A percentile compares a stretch with the other conserved stretches of the same genome.
These are phyloP conservation scores for Trichosanthes cucumerina DNA, from an alignment of 306 rosid genomes.

Conservation along the genomic window DNA sequence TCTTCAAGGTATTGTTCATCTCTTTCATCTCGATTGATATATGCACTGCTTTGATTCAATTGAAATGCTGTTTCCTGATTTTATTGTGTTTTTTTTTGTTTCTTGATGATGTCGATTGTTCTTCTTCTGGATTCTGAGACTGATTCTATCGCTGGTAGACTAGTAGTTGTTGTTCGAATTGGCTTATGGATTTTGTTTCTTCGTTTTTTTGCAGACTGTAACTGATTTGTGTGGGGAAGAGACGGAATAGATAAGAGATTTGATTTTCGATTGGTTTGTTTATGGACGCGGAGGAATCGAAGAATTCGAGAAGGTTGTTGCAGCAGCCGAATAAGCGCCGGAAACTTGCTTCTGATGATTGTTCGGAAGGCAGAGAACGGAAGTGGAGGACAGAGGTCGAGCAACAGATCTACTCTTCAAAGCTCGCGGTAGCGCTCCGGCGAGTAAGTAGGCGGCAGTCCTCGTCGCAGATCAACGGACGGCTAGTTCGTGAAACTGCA, in stretches of 20 bases:
- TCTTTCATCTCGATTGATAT: background rate
- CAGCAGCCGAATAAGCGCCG: slow-evolving; percentile 29
- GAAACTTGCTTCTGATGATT: slow-evolving; percentile 17
- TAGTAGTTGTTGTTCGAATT: background rate
- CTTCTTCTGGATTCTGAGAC: background rate
- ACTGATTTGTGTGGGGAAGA: background rate
- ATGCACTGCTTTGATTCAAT: background rate
- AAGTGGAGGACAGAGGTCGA: slow-evolving; percentile 61
- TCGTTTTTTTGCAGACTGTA: background rate
- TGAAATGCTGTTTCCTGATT: background rate
- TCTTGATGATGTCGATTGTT: background rate
- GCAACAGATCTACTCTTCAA: slow-evolving; percentile 63
- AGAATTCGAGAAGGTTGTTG: background rate
- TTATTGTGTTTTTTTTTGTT: background rate
- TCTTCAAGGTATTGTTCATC: background rate
- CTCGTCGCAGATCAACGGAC: slow-evolving; percentile 10
- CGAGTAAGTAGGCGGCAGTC: slow-evolving; percentile 25
- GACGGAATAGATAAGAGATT: background rate
- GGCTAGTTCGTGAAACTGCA: slow-evolving; percentile 43
- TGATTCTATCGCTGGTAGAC: background rate
- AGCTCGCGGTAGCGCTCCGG: slow-evolving; percentile 51
- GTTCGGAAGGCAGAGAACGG: slow-evolving; percentile 1
- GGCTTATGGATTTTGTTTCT: background rate
- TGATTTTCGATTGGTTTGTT: background rate
- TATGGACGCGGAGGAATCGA: slow-evolving; percentile 9